phyloP scores from a whole-genome alignment of 768 basidiomycete species.

The Mycena maculata region DNA sequence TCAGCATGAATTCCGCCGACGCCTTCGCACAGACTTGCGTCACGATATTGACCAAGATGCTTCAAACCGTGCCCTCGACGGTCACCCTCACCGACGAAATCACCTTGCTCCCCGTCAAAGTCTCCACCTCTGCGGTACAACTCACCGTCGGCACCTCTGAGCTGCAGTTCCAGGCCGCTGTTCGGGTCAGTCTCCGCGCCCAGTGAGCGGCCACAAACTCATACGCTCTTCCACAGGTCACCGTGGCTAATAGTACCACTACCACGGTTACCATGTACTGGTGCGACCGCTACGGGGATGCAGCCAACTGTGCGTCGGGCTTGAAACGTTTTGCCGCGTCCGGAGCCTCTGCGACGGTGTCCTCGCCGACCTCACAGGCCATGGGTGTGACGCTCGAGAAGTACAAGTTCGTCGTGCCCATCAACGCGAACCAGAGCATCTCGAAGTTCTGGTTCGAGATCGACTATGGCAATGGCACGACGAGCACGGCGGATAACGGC shows the following conservation, averaged over 20 bases:
- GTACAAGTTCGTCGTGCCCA: slow-evolving; percentile 37
- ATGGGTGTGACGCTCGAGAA: slow-evolving; percentile 30
- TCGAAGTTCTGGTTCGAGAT: slow-evolving; percentile 37
- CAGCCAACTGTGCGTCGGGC: slow-evolving; percentile 14
- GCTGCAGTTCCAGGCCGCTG: slow-evolving; percentile 30
- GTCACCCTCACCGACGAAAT: slow-evolving; percentile 38
- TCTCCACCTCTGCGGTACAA: slow-evolving; percentile 25
- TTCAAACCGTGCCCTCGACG: slow-evolving; percentile 37
- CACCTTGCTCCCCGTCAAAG: slow-evolving; percentile 29
- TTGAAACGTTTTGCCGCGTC: slow-evolving; percentile 27
- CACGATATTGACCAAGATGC: slow-evolving; percentile 36
- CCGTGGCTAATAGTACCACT: neutral
- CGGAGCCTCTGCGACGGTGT: slow-evolving; percentile 6
- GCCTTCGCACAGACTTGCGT: slow-evolving; percentile 30
- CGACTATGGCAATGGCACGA: slow-evolving; percentile 33
- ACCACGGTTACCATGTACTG: slow-evolving; percentile 33
- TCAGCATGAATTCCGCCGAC: slow-evolving; percentile 20
- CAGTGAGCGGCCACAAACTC: neutral
- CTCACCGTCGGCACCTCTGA: slow-evolving; percentile 25
- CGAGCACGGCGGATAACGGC: slow-evolving; percentile 26
- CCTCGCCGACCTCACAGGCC: slow-evolving; percentile 19
- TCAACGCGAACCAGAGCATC: slow-evolving; percentile 32
- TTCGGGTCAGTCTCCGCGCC: slow-evolving; percentile 20
- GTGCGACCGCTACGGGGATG: slow-evolving; percentile 34
- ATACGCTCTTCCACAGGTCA: slow-evolving; percentile 2